Percentiles rank a stretch among this genome's conserved stretches.
These are phyloP conservation scores for Globisporangium splendens DNA, from an alignment of 352 stramenopile species.

Conservation along the genomic window DNA sequence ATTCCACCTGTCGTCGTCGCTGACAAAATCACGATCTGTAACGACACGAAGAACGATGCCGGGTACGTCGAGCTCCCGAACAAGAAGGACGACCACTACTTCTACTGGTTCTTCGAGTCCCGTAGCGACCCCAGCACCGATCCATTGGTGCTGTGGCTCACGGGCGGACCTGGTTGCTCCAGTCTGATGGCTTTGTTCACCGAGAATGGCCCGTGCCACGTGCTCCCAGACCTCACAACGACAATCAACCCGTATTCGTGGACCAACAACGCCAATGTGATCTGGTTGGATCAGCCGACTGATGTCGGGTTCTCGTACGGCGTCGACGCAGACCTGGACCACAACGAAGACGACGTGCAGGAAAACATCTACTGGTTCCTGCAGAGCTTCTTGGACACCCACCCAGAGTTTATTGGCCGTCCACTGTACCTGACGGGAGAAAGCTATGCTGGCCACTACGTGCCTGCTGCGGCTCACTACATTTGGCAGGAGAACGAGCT, in stretches of 20 bases:
- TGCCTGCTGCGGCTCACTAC: slow-evolving; percentile 46
- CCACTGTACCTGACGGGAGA: slow-evolving; percentile 71
- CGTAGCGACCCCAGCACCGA: slow-evolving; percentile 18
- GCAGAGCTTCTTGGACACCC: slow-evolving; percentile 55
- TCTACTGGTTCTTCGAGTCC: slow-evolving; percentile 52
- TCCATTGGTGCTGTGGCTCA: slow-evolving; percentile 41
- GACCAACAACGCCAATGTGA: slow-evolving; percentile 58
- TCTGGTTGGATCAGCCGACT: slow-evolving; percentile 70
- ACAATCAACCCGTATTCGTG: slow-evolving; percentile 54
- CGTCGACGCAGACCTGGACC: slow-evolving; percentile 26
- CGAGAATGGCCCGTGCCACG: slow-evolving; percentile 63
- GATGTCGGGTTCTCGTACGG: slow-evolving; percentile 54
- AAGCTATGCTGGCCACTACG: slow-evolving; percentile 69
- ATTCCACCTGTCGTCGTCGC: background rate
- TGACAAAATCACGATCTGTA: slow-evolving; percentile 20
- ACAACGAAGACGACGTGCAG: slow-evolving; percentile 46
- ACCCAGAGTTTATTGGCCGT: slow-evolving; percentile 48
- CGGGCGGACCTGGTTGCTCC: slow-evolving; percentile 33
- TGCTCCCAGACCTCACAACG: slow-evolving; percentile 45
- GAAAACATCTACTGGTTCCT: slow-evolving; percentile 74
- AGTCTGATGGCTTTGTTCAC: slow-evolving; percentile 58
- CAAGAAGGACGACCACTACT: slow-evolving; percentile 43
- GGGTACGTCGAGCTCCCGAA: slow-evolving; percentile 32
- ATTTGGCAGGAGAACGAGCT: slow-evolving; percentile 45
- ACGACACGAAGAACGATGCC: slow-evolving; percentile 21